phyloP scores from a whole-genome alignment of 352 stramenopile genomes.

The Phytophthora pluvialis region DNA sequence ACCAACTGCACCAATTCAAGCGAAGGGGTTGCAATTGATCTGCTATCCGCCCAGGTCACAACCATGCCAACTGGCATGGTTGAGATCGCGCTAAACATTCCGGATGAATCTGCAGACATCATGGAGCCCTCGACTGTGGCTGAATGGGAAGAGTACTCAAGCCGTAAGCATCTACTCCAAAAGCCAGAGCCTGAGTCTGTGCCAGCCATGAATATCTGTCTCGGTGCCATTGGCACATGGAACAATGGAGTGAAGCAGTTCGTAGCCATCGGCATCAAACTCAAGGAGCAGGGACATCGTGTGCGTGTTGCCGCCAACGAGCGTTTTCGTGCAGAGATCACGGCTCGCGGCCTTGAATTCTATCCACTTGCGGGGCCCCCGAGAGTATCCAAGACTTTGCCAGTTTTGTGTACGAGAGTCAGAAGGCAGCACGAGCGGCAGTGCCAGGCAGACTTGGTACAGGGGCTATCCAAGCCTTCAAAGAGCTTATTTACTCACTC shows the following conservation, averaged over 20 bases:
- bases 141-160: conserved; percentile 35
- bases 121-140: conserved; percentile 17
- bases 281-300: conserved; percentile 74
- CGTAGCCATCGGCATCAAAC: conserved; percentile 56
- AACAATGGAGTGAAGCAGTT: conserved; percentile 62
- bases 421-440: conserved; percentile 21
- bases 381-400: conserved; percentile 36
- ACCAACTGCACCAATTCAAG: too few relatives aligned
- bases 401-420: conserved; percentile 28
- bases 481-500: conserved; percentile 50
- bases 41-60: too few relatives aligned
- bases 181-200: conserved; percentile 7
- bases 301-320: conserved; percentile 83
- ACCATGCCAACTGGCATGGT: conserved; percentile 19
- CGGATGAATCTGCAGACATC: conserved; percentile 21
- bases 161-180: not conserved
- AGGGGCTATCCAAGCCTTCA: conserved; percentile 40
- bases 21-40: too few relatives aligned
- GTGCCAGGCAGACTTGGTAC: conserved; percentile 25
- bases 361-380: conserved; percentile 43
- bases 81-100: conserved; percentile 25
- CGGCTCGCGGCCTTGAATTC: conserved; percentile 48
- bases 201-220: conserved; percentile 44
- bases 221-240: conserved; percentile 50
- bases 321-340: conserved; percentile 63